Evolutionary conservation across 371 early-diverging fungal genomes (phyloP).

Genomic region (Blakeslea trispora): DNA sequence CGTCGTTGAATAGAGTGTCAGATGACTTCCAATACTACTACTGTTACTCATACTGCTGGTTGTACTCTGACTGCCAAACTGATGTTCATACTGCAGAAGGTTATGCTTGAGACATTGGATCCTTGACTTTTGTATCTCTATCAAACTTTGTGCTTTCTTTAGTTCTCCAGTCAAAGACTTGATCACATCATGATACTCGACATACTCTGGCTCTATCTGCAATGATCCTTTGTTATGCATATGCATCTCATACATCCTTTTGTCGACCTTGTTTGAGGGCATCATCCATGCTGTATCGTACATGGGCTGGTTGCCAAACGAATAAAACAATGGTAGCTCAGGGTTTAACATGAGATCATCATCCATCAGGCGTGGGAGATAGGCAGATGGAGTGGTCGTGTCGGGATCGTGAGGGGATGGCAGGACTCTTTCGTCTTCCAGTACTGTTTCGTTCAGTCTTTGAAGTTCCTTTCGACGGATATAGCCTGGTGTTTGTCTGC

Average conservation of each 20-base stretch:
- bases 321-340: neutral
- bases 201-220: neutral
- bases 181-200: conserved; percentile 14
- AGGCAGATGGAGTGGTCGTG: no score
- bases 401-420: no score
- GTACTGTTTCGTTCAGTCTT: conserved; percentile 21
- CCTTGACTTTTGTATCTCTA: conserved; percentile 16
- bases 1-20: no score
- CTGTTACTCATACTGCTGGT: neutral
- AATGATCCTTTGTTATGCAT: no score
- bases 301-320: neutral
- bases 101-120: conserved; percentile 19
- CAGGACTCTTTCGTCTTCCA: conserved; percentile 16
- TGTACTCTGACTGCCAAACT: neutral
- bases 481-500: conserved; percentile 44
- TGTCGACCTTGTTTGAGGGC: no score
- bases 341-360: no score
- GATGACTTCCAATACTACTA: no score
- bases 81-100: conserved; percentile 11
- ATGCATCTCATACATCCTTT: no score
- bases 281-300: no score
- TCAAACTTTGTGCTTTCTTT: conserved; percentile 13
- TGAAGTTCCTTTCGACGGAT: conserved; percentile 25
- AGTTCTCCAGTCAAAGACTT: conserved; percentile 22
- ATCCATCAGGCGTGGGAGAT: no score